phyloP scores from a whole-genome alignment of 306 rosid species.

The Lagenaria siceraria region DNA sequence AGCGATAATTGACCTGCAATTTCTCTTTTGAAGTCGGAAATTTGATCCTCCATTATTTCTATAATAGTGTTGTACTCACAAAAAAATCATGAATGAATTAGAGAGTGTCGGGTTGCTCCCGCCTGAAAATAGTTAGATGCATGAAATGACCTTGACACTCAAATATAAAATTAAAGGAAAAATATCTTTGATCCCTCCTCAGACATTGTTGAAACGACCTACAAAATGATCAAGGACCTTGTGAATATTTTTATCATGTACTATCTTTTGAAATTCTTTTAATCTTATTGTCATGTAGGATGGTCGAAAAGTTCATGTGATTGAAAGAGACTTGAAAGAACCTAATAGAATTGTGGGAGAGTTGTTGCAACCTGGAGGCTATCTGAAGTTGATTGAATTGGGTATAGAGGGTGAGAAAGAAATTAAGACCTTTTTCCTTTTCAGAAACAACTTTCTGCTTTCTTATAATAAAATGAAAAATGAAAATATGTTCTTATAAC shows the following conservation, averaged over 20 bases:
- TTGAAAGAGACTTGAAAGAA: constrained; percentile 51
- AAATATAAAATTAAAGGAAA: too few relatives aligned
- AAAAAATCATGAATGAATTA: too few relatives aligned
- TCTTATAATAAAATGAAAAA: neutral
- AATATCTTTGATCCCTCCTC: too few relatives aligned
- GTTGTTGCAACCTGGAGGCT: constrained; percentile 64
- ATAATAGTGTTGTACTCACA: too few relatives aligned
- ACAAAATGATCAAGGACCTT: neutral
- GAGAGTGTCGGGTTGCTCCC: too few relatives aligned
- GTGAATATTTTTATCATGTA: neutral
- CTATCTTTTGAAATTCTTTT: neutral
- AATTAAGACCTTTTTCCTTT: neutral
- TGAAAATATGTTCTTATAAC: neutral
- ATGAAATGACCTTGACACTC: too few relatives aligned
- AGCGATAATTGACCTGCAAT: too few relatives aligned
- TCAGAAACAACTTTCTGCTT: neutral
- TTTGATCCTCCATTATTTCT: too few relatives aligned
- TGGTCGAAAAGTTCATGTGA: constrained; percentile 40
- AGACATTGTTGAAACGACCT: neutral
- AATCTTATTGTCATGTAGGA: constrained; percentile 26
- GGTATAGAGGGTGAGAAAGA: constrained; percentile 47
- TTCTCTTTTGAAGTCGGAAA: too few relatives aligned
- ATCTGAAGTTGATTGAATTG: constrained; percentile 42
- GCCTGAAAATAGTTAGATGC: too few relatives aligned
- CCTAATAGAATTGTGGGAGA: constrained; percentile 58